Base-by-base conservation (phyloP, 2,329 filamentous ascomycete species). In the Talaromyces sp. region DNA sequence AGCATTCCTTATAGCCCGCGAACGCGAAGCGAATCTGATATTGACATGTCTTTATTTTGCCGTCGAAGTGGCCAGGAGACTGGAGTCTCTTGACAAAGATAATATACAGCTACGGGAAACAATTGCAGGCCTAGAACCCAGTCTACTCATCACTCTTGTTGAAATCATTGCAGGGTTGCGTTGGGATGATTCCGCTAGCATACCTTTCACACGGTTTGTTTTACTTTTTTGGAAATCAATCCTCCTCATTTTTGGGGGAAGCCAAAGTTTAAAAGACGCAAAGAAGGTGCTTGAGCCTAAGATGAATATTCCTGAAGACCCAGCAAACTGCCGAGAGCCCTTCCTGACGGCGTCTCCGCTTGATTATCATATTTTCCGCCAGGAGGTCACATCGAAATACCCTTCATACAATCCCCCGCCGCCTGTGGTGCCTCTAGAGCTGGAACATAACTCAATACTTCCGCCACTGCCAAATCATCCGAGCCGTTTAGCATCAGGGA, bases 321-420 rank as follows among this genome's bases (percentile, higher is more conserved):
- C 67, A 67, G 77, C 80, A 63, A 76, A 74, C 46, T 86, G 87
- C 66, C 84, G 86, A 56, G 88, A 89, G 65, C 88, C 88, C n/a
- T 80, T 90, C 51, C 93, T 99, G 62, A 96, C 90, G 1, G 93
- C 94, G 4, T 97, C 93, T 1, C 94, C 94, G 4, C 79, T 99
- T 11, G 94, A 99, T 70, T 99, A 99, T 70, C 93, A 99, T 71
- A 83, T 92, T 24, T 99, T 99, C 71, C 88, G 94, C 38, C 93
- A 97, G 73, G 94, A 99, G 73, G 93, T 99, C 61, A 95, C 89
- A 17, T 97, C 93, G 2, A 99, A 99, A 76, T 99, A 99, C 72
- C 94, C 94, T 11, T 90, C 94, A 2, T 99, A 99, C 73, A 89
- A 96, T 61, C 92, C 94, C 2, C 94, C 94, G 2, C 88, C 86